Evolutionary conservation across 2,329 filamentous ascomycete species (phyloP).

Genomic region (Fusarium caatingaense): DNA sequence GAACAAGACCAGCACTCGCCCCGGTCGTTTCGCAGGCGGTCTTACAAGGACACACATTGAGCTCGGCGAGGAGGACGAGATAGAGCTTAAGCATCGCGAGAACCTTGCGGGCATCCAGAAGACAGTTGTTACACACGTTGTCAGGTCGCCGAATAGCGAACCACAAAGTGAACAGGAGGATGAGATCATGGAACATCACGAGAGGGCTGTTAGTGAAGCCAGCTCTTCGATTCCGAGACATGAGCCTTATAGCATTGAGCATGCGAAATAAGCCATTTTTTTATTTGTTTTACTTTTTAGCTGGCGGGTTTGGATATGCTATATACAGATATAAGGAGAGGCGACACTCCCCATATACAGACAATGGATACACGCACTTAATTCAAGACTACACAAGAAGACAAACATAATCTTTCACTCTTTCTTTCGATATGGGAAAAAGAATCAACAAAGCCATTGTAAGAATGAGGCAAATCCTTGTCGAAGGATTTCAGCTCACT

Average conservation of each 20-base stretch:
- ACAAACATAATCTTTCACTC: not conserved
- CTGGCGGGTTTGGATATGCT: not conserved
- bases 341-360: not conserved
- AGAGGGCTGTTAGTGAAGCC: conserved; percentile 44
- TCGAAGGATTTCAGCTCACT: not conserved
- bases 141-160: conserved; percentile 21
- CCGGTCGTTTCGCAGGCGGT: conserved; percentile 34
- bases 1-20: conserved; percentile 18
- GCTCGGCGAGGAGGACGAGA: conserved; percentile 43
- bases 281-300: not conserved
- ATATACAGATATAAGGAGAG: conserved; percentile 26
- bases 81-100: conserved; percentile 41
- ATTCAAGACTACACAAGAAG: not conserved
- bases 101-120: conserved; percentile 42
- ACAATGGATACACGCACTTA: conserved; percentile 19
- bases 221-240: conserved; percentile 39
- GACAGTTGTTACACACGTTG: conserved; percentile 38
- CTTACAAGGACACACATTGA: conserved; percentile 44
- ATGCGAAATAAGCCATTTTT: conserved; percentile 25
- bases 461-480: not conserved
- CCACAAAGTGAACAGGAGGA: conserved; percentile 28
- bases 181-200: conserved; percentile 42
- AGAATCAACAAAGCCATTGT: not conserved
- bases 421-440: not conserved
- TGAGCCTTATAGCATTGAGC: conserved; percentile 39